Base-by-base conservation (phyloP, 345 rosid species). In the Leavenworthia alabamica region DNA sequence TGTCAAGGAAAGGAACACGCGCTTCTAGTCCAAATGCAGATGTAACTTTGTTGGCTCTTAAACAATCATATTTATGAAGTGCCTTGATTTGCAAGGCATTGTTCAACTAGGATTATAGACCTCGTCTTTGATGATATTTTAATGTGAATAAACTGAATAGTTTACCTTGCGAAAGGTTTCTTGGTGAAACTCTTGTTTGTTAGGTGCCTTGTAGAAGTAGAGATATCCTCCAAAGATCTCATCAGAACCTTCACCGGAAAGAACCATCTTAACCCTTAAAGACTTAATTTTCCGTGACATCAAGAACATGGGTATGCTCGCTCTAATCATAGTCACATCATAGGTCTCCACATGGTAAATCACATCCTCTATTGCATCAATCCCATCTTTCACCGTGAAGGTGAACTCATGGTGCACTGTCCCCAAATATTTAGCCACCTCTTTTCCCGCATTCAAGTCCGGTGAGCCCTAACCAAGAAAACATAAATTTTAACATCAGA, bases 11-110 rank as follows among this genome's bases (percentile, higher is more conserved):
- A 42, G 97, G 98, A 20, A 92, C 89, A 47, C 97, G 89, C 31
- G 88, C 90, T 76, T 92, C 98, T 54, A 92, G 56, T 14, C 98
- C 98, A 96, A 94, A 89, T 0, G 93, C 98, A 10, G 98, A 92
- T 5, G 98, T 86, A 40, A 97, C 7, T 72, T 92, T 92, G 82
- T 92, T 89, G 29, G 98, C 97, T 76, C 98, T 82, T 81, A 82
- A 42, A 77, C 98, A 92, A 13, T 92, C 98, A 47, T 92, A 89
- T 64, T 78, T 84, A 52, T 92, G 95, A 47, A 86, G 90, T 37
- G 97, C 97, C 77, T 89, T 92, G 53, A 92, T 86, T 95, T 91
- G 71, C 75, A 70, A 17, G 56, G 7, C 48, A 60, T 9, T 27
- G 10, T 48, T 8, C 14, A 6, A 26, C 5, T 10, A 49, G 2